phyloP scores from a whole-genome alignment of 2,329 filamentous ascomycete genomes.

The Aspergillus intermedius region DNA sequence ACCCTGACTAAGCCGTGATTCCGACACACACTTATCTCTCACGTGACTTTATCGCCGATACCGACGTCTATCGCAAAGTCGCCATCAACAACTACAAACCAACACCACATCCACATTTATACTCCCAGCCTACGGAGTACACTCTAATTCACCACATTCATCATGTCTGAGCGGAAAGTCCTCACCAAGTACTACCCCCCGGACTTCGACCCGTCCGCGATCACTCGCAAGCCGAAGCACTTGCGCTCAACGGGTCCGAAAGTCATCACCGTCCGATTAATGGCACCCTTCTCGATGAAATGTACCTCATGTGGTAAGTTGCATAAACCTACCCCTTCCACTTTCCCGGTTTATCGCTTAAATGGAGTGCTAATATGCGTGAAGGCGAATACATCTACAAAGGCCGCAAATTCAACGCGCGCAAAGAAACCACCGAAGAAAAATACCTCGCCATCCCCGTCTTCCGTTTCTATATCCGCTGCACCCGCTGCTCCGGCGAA shows the following conservation, averaged over 20 bases:
- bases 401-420: conserved; percentile 89
- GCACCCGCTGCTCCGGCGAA: conserved; percentile 76
- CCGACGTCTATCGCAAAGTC: not conserved
- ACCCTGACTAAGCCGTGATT: too few relatives aligned
- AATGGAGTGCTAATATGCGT: not conserved
- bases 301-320: conserved; percentile 46
- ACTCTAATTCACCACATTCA: conserved; percentile 17
- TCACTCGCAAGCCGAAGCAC: conserved; percentile 59
- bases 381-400: conserved; percentile 78
- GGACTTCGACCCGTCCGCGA: conserved; percentile 83
- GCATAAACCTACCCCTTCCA: too few relatives aligned
- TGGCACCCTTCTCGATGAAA: conserved; percentile 80
- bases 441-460: conserved; percentile 84
- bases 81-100: not conserved
- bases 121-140: not conserved
- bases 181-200: conserved; percentile 51
- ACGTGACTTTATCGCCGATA: not conserved
- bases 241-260: conserved; percentile 62
- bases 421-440: conserved; percentile 87
- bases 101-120: not conserved
- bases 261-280: conserved; percentile 78
- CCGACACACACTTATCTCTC: not conserved
- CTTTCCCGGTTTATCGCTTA: not conserved
- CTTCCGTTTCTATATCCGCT: conserved; percentile 84
- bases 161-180: conserved; percentile 75